Evolutionary conservation across 306 rosid genomes (phyloP), one percentile per base, ranked within the genome.

Genomic region (Vigna trinervia): DNA sequence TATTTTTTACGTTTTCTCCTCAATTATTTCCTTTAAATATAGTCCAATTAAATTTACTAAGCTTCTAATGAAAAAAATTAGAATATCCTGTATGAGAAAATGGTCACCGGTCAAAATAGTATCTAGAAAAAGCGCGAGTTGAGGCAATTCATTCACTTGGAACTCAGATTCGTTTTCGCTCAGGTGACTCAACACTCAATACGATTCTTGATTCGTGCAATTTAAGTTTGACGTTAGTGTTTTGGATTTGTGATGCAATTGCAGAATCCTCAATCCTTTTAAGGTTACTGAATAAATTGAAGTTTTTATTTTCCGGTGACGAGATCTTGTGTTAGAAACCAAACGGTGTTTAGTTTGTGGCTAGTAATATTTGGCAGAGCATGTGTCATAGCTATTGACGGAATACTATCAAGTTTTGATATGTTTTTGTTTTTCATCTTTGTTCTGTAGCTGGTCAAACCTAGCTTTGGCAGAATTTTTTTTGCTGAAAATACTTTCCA

Each of bases 171-270:
- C n/a, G 58, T 68, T 26, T 73, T 53, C 11, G 63, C 46, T 12
- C 83, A 68, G 87, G 88, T 84, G 8, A 71, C 13, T n/a, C 20
- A 26, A 3, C 77, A 61, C 71, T 77, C 69, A 5, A 10, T 56
- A 22, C 30, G 38, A 30, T 61, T 32, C 67, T 61, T 5, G 43
- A 32, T 32, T 61, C 19, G 3, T 4, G 65, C 64, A 58, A 26
- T 12, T 23, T 58, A 12, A 23, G 36, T 58, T 59, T 17, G 11
- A 39, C 11, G 22, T 14, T 14, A 1, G 22, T 6, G 22, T 62
- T 63, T 63, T 63, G 69, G 30, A 62, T 19, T 11, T 65, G 53
- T 3, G 30, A 64, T 43, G 10, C 56, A 19, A 46, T 69, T 69
- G 43, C 9, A 47, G 26, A 48, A 23, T 46, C 15, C 58, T 46